Evolutionary conservation across 192 early-diverging fungal genomes (phyloP).

Genomic region (Podila epicladia): DNA sequence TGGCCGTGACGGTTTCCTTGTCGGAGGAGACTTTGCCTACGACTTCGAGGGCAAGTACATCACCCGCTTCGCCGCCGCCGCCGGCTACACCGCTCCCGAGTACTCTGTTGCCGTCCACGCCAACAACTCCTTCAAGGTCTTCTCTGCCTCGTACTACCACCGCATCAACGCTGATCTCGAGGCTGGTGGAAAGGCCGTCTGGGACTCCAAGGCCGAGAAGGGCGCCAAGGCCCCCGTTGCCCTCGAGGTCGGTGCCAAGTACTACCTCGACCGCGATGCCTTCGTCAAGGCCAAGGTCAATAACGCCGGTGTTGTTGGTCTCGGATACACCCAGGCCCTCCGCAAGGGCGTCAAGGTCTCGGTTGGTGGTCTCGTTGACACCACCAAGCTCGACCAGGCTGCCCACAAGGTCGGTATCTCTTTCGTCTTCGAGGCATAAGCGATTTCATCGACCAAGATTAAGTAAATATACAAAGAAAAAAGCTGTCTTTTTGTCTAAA

Average conservation of each 20-base stretch:
- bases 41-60: conserved; percentile 77
- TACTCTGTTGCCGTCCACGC: conserved; percentile 92
- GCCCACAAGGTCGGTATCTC: conserved; percentile 93
- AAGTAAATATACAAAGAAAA: not conserved
- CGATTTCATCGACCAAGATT: not conserved
- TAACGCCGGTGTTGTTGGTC: conserved; percentile 85
- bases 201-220: conserved; percentile 77
- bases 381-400: conserved; percentile 90
- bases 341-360: conserved; percentile 93
- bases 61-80: conserved; percentile 87
- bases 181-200: conserved; percentile 94
- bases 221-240: conserved; percentile 73
- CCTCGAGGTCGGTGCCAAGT: conserved; percentile 95
- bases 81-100: conserved; percentile 88
- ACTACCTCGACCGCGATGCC: conserved; percentile 84
- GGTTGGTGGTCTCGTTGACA: conserved; percentile 91
- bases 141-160: conserved; percentile 97
- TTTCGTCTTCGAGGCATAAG: conserved; percentile 89
- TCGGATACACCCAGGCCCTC: conserved; percentile 90
- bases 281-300: conserved; percentile 89
- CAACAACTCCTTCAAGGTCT: conserved; percentile 88
- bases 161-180: conserved; percentile 91
- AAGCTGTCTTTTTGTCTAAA: too few relatives aligned
- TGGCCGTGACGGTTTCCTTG: conserved; percentile 88
- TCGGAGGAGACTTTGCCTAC: conserved; percentile 95